Percentiles rank a stretch among this genome's conserved stretches.
phyloP scores from a whole-genome alignment of 2,329 filamentous ascomycete species.

The Cylindrodendrum hubeiense region DNA sequence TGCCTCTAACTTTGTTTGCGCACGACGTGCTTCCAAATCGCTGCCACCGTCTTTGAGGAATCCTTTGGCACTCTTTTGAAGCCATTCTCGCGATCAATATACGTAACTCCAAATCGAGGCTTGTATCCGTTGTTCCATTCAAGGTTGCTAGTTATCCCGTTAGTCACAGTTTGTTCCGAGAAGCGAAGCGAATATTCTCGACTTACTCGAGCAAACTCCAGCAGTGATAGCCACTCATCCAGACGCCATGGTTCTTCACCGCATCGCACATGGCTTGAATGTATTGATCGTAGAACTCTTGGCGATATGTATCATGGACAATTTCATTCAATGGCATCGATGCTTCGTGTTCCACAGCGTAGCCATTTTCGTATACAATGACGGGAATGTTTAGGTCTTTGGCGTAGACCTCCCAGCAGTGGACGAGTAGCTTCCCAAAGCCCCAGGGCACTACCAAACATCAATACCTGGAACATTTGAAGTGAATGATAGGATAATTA shows the following conservation, averaged over 20 bases:
- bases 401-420: slow-evolving; percentile 8
- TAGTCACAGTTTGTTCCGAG: too few species aligned
- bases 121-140: slow-evolving; percentile 12
- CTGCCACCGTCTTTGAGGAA: neutral
- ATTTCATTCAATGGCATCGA: neutral
- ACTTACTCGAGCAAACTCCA: slow-evolving; percentile 14
- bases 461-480: neutral
- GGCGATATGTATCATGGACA: neutral
- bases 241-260: slow-evolving; percentile 2
- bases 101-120: slow-evolving; percentile 5
- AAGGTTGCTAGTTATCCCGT: neutral
- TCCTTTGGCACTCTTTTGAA: slow-evolving; percentile 2
- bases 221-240: slow-evolving; percentile 12
- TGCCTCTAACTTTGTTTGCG: too few species aligned
- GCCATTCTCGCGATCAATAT: neutral
- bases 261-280: slow-evolving; percentile 12
- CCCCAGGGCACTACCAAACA: neutral
- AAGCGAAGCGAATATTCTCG: neutral
- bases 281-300: slow-evolving; percentile 11
- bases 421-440: slow-evolving; percentile 4
- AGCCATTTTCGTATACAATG: slow-evolving; percentile 13
- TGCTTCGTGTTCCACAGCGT: slow-evolving; percentile 9
- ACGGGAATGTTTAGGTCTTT: slow-evolving; percentile 12
- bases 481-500: neutral
- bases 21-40: too few species aligned